phyloP scores from a whole-genome alignment of 768 basidiomycete species.

The Psilocybe cubensis region DNA sequence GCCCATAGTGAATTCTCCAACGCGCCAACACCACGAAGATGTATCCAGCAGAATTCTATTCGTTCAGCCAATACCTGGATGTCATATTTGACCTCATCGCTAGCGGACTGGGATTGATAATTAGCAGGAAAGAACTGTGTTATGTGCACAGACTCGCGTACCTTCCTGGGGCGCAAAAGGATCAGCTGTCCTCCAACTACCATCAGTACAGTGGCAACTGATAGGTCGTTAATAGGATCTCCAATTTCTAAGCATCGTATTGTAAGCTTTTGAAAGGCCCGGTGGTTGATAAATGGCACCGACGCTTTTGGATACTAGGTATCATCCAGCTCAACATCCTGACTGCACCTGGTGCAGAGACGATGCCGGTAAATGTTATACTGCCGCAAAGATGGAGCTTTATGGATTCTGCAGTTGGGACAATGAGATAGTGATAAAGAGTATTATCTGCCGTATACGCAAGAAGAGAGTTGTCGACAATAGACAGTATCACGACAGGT shows the following conservation, averaged over 20 bases:
- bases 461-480: slow-evolving; percentile 93
- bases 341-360: slow-evolving; percentile 81
- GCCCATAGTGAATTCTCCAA: slow-evolving; percentile 98
- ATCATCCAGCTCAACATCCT: slow-evolving; percentile 97
- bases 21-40: slow-evolving; percentile 89
- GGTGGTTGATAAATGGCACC: slow-evolving; percentile 27
- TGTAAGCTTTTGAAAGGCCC: slow-evolving; percentile 11
- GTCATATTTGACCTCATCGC: slow-evolving; percentile 94
- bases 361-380: slow-evolving; percentile 91
- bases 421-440: slow-evolving; percentile 88
- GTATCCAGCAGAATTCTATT: slow-evolving; percentile 99
- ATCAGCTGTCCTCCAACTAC: slow-evolving; percentile 92
- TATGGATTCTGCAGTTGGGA: slow-evolving; percentile 82
- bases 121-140: neutral
- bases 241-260: slow-evolving; percentile 73
- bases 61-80: slow-evolving; percentile 95
- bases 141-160: slow-evolving; percentile 26
- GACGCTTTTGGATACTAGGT: slow-evolving; percentile 90
- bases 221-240: slow-evolving; percentile 90
- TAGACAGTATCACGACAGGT: slow-evolving; percentile 83
- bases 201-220: slow-evolving; percentile 94
- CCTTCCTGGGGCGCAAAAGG: slow-evolving; percentile 87
- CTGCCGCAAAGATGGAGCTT: slow-evolving; percentile 91
- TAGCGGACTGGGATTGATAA: slow-evolving; percentile 58
- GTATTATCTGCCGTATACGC: slow-evolving; percentile 96